These are phyloP conservation scores for Penicillium ochrochloron DNA, from an alignment of 495 filamentous ascomycete genomes.

Conservation along the genomic window DNA sequence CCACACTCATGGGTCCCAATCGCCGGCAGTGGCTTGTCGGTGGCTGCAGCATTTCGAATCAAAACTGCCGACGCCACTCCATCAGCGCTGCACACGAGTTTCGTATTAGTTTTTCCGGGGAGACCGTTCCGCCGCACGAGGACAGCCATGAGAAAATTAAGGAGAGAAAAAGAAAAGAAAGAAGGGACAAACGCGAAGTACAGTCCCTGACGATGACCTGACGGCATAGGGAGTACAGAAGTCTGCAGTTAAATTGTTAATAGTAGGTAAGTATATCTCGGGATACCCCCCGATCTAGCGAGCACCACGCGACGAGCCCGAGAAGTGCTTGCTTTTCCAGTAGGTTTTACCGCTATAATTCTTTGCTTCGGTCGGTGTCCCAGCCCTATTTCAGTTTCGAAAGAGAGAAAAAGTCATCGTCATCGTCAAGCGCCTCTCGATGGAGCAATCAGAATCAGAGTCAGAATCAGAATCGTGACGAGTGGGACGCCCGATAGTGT, in stretches of 20 bases:
- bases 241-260: background rate
- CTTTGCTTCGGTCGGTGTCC: background rate
- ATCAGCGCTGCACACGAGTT: slow-evolving; percentile 18
- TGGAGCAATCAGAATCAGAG: background rate
- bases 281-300: background rate
- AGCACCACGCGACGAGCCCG: background rate
- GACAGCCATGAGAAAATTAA: slow-evolving; percentile 7
- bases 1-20: slow-evolving; percentile 20
- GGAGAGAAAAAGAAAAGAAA: background rate
- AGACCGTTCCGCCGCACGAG: slow-evolving; percentile 23
- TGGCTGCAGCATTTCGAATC: slow-evolving; percentile 26
- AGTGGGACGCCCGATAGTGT: slow-evolving; percentile 7
- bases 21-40: slow-evolving; percentile 29
- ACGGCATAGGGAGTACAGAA: background rate
- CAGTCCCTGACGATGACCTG: background rate
- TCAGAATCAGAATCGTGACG: background rate
- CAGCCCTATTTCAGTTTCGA: background rate
- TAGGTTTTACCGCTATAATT: background rate
- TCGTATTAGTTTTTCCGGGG: slow-evolving; percentile 17
- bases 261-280: background rate
- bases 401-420: background rate
- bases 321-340: background rate
- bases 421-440: background rate
- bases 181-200: background rate
- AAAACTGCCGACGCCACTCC: slow-evolving; percentile 32